Evolutionary conservation across 2,329 filamentous ascomycete species (phyloP).

Genomic region (Metarhizium guizhouense): DNA sequence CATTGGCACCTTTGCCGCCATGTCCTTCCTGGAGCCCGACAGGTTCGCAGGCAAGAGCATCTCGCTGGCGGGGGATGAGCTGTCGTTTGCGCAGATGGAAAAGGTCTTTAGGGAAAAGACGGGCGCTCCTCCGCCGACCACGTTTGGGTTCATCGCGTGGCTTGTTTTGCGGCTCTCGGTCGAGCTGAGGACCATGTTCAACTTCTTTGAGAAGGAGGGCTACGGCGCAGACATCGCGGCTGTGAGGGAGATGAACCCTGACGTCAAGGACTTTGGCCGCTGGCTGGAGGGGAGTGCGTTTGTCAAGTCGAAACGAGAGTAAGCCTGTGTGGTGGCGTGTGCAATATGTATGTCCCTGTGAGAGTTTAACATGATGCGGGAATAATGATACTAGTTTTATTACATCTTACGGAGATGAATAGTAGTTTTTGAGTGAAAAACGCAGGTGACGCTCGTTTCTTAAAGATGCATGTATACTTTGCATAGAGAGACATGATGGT

Average conservation of each 20-base stretch:
- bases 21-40: constrained; percentile 23
- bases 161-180: constrained; percentile 18
- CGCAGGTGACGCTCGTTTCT: too few relatives aligned
- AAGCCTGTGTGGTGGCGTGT: not conserved
- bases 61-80: constrained; percentile 32
- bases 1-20: constrained; percentile 29
- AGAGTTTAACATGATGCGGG: not conserved
- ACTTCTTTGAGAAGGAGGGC: constrained; percentile 25
- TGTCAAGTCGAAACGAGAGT: not conserved
- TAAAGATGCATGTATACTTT: too few relatives aligned
- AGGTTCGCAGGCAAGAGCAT: constrained; percentile 21
- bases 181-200: constrained; percentile 26
- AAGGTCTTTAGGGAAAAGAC: constrained; percentile 22
- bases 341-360: too few relatives aligned
- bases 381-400: not conserved
- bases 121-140: constrained; percentile 19
- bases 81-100: constrained; percentile 22
- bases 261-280: not conserved
- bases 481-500: too few relatives aligned
- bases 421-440: too few relatives aligned
- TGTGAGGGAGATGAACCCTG: not conserved
- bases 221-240: constrained; percentile 24
- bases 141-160: constrained; percentile 19
- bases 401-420: too few relatives aligned
- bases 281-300: not conserved